Percentiles rank a stretch among this genome's conserved stretches.
phyloP scores from a whole-genome alignment of 208 protist genomes.

The Acanthamoeba healyi region DNA sequence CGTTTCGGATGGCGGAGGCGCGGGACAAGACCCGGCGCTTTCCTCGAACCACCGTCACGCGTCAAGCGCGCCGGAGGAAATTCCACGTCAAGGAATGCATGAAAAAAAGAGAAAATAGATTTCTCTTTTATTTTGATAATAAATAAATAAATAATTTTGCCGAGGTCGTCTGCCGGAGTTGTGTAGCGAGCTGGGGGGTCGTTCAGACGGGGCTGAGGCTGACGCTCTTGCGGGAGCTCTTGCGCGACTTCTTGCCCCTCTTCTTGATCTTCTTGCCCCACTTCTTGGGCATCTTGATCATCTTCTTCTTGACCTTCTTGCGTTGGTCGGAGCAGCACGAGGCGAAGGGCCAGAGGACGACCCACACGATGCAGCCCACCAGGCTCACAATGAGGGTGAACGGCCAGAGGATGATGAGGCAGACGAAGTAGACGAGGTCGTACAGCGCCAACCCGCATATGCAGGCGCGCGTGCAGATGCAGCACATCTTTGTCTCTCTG shows the following conservation, averaged over 20 bases:
- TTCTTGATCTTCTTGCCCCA: slow-evolving; percentile 63
- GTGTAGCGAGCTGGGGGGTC: background rate
- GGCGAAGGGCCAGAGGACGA: background rate
- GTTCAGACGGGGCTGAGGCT: background rate
- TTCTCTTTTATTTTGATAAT: too few species aligned
- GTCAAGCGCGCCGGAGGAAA: too few species aligned
- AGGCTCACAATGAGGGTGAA: slow-evolving; percentile 20
- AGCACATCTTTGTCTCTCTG: slow-evolving; percentile 19
- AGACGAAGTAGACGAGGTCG: slow-evolving; percentile 36
- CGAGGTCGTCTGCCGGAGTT: background rate
- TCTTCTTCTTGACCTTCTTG: slow-evolving; percentile 58
- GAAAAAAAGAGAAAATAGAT: too few species aligned
- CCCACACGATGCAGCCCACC: slow-evolving; percentile 29
- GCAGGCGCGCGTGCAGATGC: slow-evolving; percentile 31
- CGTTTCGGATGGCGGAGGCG: too few species aligned
- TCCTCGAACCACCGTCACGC: too few species aligned
- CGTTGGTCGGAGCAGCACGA: slow-evolving; percentile 13
- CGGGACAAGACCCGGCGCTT: too few species aligned
- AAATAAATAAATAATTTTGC: slow-evolving; percentile 17
- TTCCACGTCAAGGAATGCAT: too few species aligned
- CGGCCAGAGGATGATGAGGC: slow-evolving; percentile 24
- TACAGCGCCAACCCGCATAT: slow-evolving; percentile 39
- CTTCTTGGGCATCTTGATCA: slow-evolving; percentile 53
- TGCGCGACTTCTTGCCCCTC: slow-evolving; percentile 22
- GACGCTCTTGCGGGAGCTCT: slow-evolving; percentile 37